phyloP scores from a whole-genome alignment of 179 eudicot genomes.

The Nepenthes alata region DNA sequence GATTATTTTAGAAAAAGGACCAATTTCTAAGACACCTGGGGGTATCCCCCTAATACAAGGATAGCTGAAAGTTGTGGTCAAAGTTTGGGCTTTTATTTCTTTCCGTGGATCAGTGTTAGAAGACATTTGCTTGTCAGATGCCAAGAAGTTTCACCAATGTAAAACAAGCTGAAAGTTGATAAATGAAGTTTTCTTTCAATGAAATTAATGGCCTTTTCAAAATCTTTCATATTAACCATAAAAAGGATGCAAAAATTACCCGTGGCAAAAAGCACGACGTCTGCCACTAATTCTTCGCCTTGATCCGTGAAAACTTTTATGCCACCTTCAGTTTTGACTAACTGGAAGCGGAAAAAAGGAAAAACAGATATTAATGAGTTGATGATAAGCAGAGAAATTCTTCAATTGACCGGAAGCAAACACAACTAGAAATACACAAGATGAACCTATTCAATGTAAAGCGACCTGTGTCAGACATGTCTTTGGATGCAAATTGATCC shows the following conservation, averaged over 20 bases:
- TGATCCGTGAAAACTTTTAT: slow-evolving; percentile 74
- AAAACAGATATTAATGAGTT: neutral
- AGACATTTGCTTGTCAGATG: too few species aligned
- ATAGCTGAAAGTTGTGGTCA: too few species aligned
- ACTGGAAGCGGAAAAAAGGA: slow-evolving; percentile 21
- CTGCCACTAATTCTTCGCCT: slow-evolving; percentile 85
- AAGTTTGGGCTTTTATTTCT: too few species aligned
- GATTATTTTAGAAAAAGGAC: too few species aligned
- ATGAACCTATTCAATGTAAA: slow-evolving; percentile 1
- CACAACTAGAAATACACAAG: neutral
- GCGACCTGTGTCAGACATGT: slow-evolving; percentile 68
- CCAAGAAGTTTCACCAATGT: too few species aligned
- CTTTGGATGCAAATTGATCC: slow-evolving; percentile 69
- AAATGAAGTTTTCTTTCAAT: too few species aligned
- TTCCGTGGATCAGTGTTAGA: too few species aligned
- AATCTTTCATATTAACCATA: too few species aligned
- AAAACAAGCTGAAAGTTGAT: too few species aligned
- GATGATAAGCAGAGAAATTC: neutral
- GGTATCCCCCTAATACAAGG: too few species aligned
- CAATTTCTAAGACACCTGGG: too few species aligned
- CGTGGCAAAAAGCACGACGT: slow-evolving; percentile 92
- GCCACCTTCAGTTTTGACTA: slow-evolving; percentile 65
- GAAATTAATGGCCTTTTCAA: too few species aligned
- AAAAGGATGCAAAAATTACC: slow-evolving; percentile 29
- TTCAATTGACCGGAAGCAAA: neutral